Base-by-base conservation (phyloP, 1,139 yeast species). In the Sugiyamaella castrensis region DNA sequence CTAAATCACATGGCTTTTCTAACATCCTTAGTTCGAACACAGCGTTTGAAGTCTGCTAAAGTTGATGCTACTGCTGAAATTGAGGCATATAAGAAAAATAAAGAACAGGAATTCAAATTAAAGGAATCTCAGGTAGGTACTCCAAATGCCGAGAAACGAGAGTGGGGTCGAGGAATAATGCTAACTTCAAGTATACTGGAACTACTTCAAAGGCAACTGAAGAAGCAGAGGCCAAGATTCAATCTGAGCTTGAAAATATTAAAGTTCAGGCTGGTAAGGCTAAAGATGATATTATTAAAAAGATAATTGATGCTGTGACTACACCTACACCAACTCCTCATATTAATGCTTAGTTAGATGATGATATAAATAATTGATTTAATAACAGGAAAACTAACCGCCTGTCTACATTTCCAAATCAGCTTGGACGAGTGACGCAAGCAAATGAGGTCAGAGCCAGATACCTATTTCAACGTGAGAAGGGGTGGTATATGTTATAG, bases 31-130 rank as follows among this genome's bases (percentile, higher is more conserved):
- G 77, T 83, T 75, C 88, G 96, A 70, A 80, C 95, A 39, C 82
- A 80, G 65, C 86, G 95, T 61, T 77, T 92, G 69, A 92, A 92
- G 79, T 89, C 94, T 40, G 97, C 98, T 49, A 91, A 89, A 75
- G 74, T 84, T 38, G 98, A 92, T 67, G 98, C 98, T 36, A 85
- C 89, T 59, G 73, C 78, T 53, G 98, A 92, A 71, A 87, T 92
- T 63, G 88, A 84, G 57, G 84, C 81, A 51, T 92, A 92, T 79
- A 89, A 87, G 76, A 71, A 77, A 52, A 81, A 81, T 68, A 92
- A 91, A 76, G 97, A 91, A 60, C 74, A 72, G 40, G 97, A 92
- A 71, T 81, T 91, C 71, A 76, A 80, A 66, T 72, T 79, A 56
- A 84, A 75, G 64, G 95, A 88, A 68, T 72, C 58, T 13, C 48